A percentile compares a stretch with the other conserved stretches of the same genome.
Evolutionary conservation across 2,329 filamentous ascomycete species (phyloP).

Genomic region (Colletotrichum noveboracense): DNA sequence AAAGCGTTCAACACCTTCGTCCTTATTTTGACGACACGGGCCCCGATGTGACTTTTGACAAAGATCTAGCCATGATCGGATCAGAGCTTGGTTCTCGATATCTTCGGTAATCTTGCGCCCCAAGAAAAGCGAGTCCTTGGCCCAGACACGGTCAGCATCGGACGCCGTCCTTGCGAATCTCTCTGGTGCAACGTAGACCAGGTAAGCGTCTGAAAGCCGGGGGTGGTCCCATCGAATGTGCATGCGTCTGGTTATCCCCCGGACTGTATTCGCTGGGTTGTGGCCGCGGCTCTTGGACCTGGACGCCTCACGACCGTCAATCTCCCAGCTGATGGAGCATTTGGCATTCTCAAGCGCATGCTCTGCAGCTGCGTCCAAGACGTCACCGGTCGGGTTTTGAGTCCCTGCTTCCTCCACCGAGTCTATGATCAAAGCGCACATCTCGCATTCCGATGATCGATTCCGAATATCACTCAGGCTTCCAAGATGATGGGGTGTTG

Average conservation of each 20-base stretch:
- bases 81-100: slow-evolving; percentile 1
- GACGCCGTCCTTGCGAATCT: not conserved
- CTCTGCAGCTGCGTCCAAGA: not conserved
- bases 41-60: not conserved
- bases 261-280: not conserved
- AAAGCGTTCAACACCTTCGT: not conserved
- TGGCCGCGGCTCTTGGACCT: not conserved
- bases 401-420: not conserved
- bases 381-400: not conserved
- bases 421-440: slow-evolving; percentile 1
- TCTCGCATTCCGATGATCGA: not conserved
- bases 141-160: slow-evolving; percentile 1
- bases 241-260: not conserved
- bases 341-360: not conserved
- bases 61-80: slow-evolving; percentile 4
- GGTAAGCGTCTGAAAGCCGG: not conserved
- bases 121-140: not conserved
- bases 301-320: not conserved
- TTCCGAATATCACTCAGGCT: not conserved
- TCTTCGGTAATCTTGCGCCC: not conserved
- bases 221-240: not conserved
- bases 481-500: not conserved
- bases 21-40: not conserved
- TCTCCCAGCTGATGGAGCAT: slow-evolving; percentile 4
- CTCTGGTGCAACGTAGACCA: not conserved